Base-by-base conservation (phyloP, 257 asterid genomes). In the Leptodermis oblonga region DNA sequence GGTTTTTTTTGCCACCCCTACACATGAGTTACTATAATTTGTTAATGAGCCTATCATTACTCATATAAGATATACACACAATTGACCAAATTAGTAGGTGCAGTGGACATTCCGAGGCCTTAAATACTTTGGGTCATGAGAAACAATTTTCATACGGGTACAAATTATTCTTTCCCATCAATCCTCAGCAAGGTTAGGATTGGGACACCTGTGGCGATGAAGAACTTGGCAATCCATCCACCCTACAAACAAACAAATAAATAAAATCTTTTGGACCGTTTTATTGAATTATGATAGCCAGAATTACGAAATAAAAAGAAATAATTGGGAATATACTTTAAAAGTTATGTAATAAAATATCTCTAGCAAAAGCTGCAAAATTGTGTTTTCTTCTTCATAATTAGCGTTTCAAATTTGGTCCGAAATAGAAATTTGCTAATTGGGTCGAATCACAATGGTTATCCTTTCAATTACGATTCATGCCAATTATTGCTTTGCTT, bases 121-220 rank as follows among this genome's bases (percentile, higher is more conserved):
- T n/a, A n/a, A n/a, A n/a, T n/a, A n/a, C n/a, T n/a, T n/a, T n/a
- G n/a, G n/a, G n/a, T n/a, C n/a, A n/a, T n/a, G n/a, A n/a, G n/a
- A n/a, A n/a, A n/a, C n/a, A n/a, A n/a, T n/a, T n/a, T n/a, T n/a
- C n/a, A n/a, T n/a, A n/a, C n/a, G n/a, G n/a, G n/a, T n/a, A n/a
- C n/a, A n/a, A n/a, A n/a, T n/a, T n/a, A n/a, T n/a, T n/a, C n/a
- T n/a, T n/a, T n/a, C 49, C 71, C 49, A 23, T 67, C 8, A 33
- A 13, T 34, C 6, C 22, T 37, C 51, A 22, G 18, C 3, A 61
- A 7, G 46, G 36, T 9, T 34, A 4, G 60, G n/a, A n/a, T n/a
- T n/a, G n/a, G n/a, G 71, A 67, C 71, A 26, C 26, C 3, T 22
- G 46, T 67, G 71, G 71, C 22, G 62, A 51, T 52, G 51, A 62